These are phyloP conservation scores for Glonium stellatum DNA, from an alignment of 495 filamentous ascomycete species.

Conservation along the genomic window DNA sequence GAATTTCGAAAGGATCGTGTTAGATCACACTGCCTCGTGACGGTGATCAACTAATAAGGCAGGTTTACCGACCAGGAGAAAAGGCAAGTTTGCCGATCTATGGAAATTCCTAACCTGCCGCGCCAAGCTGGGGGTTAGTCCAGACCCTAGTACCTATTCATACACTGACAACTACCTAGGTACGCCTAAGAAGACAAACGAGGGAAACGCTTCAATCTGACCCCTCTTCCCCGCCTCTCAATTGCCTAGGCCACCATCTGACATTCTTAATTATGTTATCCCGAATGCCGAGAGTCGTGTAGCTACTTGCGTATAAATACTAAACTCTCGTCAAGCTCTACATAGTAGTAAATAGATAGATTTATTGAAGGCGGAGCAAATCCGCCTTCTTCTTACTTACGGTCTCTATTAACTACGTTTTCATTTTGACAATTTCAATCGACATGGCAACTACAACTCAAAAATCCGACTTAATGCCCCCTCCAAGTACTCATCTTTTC, in stretches of 20 bases:
- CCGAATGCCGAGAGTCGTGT: not conserved
- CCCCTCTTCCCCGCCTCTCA: not conserved
- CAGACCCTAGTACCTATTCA: not conserved
- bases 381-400: too few relatives aligned
- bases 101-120: too few relatives aligned
- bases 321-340: too few relatives aligned
- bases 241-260: not conserved
- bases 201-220: not conserved
- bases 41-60: too few relatives aligned
- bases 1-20: too few relatives aligned
- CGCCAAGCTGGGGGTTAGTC: too few relatives aligned
- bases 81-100: not conserved
- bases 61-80: not conserved
- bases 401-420: too few relatives aligned
- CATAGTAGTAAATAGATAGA: too few relatives aligned
- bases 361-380: too few relatives aligned
- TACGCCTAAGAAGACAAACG: not conserved
- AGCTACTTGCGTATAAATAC: not conserved
- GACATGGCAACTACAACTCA: too few relatives aligned
- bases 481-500: constrained; percentile 7
- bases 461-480: not conserved
- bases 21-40: too few relatives aligned
- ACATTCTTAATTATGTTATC: not conserved
- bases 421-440: too few relatives aligned
- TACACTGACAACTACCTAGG: not conserved